Percentiles rank a stretch among this genome's conserved stretches.
Evolutionary conservation across 495 filamentous ascomycete species (phyloP).

Genomic region (Darksidea phi): DNA sequence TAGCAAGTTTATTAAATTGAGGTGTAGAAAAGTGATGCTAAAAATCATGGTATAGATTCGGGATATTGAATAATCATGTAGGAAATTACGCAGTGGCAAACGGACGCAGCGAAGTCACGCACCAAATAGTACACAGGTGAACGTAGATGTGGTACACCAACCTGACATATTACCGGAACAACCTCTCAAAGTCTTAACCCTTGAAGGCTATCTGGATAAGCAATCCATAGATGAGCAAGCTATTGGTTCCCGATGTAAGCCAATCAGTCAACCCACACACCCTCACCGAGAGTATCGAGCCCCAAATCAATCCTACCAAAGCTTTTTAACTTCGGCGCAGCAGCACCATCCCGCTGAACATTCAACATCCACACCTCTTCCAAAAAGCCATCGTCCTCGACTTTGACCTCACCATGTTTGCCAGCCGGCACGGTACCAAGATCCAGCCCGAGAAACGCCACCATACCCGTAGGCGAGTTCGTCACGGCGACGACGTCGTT

Average conservation of each 20-base stretch:
- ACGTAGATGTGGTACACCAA: too few relatives aligned
- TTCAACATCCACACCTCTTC: background rate
- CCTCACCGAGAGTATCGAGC: background rate
- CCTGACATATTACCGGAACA: too few relatives aligned
- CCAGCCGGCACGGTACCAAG: background rate
- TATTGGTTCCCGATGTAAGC: too few relatives aligned
- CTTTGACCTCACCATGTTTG: background rate
- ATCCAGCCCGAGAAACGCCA: slow-evolving; percentile 3
- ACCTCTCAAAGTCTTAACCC: too few relatives aligned
- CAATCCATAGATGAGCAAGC: background rate
- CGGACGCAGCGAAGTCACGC: too few relatives aligned
- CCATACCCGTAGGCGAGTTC: slow-evolving; percentile 1
- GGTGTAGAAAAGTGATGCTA: too few relatives aligned
- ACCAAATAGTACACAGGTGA: too few relatives aligned
- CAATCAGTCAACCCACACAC: slow-evolving; percentile 3
- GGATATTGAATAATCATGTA: too few relatives aligned
- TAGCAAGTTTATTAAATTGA: too few relatives aligned
- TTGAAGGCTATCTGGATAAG: too few relatives aligned
- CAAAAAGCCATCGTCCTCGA: background rate
- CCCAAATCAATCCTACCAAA: slow-evolving; percentile 5
- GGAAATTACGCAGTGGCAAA: too few relatives aligned
- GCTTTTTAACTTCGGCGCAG: background rate
- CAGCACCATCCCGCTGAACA: background rate
- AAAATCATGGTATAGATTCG: too few relatives aligned
- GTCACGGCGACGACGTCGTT: slow-evolving; percentile 2